Evolutionary conservation across 1,139 yeast species (phyloP).

Genomic region (Citeromyces siamensis): DNA sequence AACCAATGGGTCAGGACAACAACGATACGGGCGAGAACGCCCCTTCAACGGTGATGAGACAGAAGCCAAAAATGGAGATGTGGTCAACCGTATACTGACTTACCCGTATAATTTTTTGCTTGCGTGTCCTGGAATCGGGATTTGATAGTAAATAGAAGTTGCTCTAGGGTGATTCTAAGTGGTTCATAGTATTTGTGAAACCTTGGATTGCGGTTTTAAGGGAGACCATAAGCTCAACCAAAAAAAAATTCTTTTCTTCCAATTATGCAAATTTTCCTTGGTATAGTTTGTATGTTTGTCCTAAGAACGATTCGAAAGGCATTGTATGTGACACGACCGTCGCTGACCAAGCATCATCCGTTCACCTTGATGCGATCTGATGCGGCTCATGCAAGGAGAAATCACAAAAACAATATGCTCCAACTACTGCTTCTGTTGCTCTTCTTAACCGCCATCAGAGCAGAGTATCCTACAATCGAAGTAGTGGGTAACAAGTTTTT

Average conservation of each 20-base stretch:
- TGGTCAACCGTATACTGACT: conserved; percentile 3
- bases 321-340: too few relatives aligned
- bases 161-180: too few relatives aligned
- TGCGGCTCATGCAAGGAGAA: neutral
- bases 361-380: neutral
- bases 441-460: conserved; percentile 16
- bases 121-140: neutral
- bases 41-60: conserved; percentile 13
- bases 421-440: neutral
- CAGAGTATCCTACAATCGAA: conserved; percentile 39
- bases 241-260: too few relatives aligned
- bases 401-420: neutral
- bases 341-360: too few relatives aligned
- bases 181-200: too few relatives aligned
- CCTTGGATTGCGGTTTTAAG: too few relatives aligned
- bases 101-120: neutral
- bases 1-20: conserved; percentile 42
- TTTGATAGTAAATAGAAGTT: too few relatives aligned
- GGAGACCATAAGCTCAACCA: too few relatives aligned
- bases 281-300: too few relatives aligned
- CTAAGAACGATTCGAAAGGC: too few relatives aligned
- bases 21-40: conserved; percentile 47
- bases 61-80: neutral
- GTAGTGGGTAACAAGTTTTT: conserved; percentile 62
- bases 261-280: too few relatives aligned